Base-by-base conservation (phyloP, 805 yeast genomes). In the Spathaspora arborariae region DNA sequence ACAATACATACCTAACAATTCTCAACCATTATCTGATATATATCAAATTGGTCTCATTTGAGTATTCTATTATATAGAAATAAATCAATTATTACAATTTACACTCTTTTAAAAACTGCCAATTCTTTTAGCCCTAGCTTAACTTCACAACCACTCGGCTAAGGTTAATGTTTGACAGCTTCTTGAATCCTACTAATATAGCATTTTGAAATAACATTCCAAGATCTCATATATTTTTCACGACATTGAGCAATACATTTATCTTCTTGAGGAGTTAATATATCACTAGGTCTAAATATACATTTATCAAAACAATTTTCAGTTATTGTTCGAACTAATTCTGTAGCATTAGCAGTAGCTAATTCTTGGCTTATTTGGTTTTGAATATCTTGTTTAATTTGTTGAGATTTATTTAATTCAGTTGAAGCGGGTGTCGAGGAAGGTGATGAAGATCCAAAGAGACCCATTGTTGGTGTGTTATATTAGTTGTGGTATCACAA, bases 331-430 rank as follows among this genome's bases (percentile, higher is more conserved):
- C 83, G 85, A 26, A 90, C 95, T 45, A 91, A 72, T 58, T 88
- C 91, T 1, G 92, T 84, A 30, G 96, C 97, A 65, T 90, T 88
- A 16, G 91, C 94, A n/a, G 88, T 79, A 1, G 96, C 96, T 51
- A 91, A 72, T 60, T 91, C 97, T 63, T 82, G 86, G 37, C 84
- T 74, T 47, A 91, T 82, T 59, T 85, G 88, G 16, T 74, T 71
- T 63, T 87, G 85, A 45, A 89, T 67, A 58, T 82, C 79, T 21
- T 78, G 76, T 59, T 84, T 84, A 49, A 83, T 56, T 51, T 78
- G 74, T 44, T 73, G 70, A 5, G 76, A 56, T 37, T 63, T 62
- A 7, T 18, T 35, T 21, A 54, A 19, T 21, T 45, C 33, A 2
- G 46, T 30, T 1, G 50, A 9, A 9, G 47, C 10, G 11, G 52